phyloP scores from a whole-genome alignment of 768 basidiomycete genomes.

The Boletellus ananiceps region DNA sequence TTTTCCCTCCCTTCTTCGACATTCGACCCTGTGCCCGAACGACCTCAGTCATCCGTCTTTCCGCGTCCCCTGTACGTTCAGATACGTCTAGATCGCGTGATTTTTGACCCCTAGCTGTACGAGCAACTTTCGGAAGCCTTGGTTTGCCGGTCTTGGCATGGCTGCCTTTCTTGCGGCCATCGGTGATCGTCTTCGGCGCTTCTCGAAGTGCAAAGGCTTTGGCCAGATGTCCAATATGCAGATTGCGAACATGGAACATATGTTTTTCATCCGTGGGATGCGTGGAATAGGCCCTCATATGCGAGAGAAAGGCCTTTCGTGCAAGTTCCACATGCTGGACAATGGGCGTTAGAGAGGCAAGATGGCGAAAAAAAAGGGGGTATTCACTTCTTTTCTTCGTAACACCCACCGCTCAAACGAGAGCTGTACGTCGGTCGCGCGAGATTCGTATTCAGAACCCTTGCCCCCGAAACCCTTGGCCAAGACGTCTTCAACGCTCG shows the following conservation, averaged over 20 bases:
- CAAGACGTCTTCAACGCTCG: conserved; percentile 67
- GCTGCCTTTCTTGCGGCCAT: conserved; percentile 18
- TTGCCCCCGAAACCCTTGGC: conserved; percentile 83
- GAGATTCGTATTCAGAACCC: conserved; percentile 72
- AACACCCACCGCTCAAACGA: conserved; percentile 94
- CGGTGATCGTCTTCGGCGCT: conserved; percentile 50
- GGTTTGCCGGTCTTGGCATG: background rate
- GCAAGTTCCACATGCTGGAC: conserved; percentile 71
- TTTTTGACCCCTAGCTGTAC: conserved; percentile 17
- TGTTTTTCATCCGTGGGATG: conserved; percentile 94
- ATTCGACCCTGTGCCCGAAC: conserved; percentile 81
- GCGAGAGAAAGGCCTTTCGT: conserved; percentile 83
- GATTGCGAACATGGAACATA: conserved; percentile 91
- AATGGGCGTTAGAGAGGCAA: conserved; percentile 4
- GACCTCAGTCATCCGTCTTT: conserved; percentile 80
- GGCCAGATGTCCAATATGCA: conserved; percentile 92
- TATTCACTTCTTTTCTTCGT: conserved; percentile 58
- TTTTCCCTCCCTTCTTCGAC: conserved; percentile 73
- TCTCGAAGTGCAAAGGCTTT: conserved; percentile 90
- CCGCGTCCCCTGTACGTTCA: conserved; percentile 48
- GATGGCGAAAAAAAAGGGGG: background rate
- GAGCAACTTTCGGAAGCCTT: conserved; percentile 5
- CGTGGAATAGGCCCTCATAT: conserved; percentile 95
- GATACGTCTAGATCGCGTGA: conserved; percentile 33
- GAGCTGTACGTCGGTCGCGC: conserved; percentile 94